These are phyloP conservation scores for Candida patagonica DNA, from an alignment of 805 yeast species.

Conservation along the genomic window DNA sequence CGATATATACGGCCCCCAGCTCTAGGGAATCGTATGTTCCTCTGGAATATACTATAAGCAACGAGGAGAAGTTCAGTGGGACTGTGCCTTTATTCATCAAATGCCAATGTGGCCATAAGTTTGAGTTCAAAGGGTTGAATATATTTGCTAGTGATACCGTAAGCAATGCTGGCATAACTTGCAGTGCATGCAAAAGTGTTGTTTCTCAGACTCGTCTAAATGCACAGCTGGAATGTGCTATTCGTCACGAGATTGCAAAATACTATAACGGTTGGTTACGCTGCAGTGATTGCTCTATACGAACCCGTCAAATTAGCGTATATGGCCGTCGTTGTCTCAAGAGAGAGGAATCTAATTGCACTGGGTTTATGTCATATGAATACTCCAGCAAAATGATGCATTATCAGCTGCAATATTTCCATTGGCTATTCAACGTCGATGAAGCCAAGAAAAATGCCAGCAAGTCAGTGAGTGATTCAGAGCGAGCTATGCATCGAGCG, in stretches of 20 bases:
- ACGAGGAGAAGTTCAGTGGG: constrained; percentile 70
- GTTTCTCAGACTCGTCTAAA: constrained; percentile 49
- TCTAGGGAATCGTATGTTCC: constrained; percentile 41
- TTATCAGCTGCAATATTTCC: constrained; percentile 74
- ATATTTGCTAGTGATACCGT: constrained; percentile 44
- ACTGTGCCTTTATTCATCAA: constrained; percentile 44
- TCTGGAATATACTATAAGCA: constrained; percentile 71
- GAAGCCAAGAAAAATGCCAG: constrained; percentile 46
- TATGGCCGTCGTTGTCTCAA: constrained; percentile 75
- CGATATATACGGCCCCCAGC: constrained; percentile 26
- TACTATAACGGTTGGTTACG: constrained; percentile 82
- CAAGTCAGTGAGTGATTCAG: constrained; percentile 14
- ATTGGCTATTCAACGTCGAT: constrained; percentile 71
- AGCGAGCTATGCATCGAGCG: constrained; percentile 26
- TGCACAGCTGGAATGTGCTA: constrained; percentile 63
- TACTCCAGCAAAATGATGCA: constrained; percentile 75
- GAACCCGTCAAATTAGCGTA: constrained; percentile 79
- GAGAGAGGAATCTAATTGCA: constrained; percentile 46
- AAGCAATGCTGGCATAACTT: constrained; percentile 60
- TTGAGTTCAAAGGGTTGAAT: constrained; percentile 67
- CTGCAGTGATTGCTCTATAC: constrained; percentile 83
- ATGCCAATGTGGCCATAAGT: constrained; percentile 54
- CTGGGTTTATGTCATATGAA: constrained; percentile 71
- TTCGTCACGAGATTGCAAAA: constrained; percentile 57
- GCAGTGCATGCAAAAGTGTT: constrained; percentile 48